Evolutionary conservation across 345 rosid genomes (phyloP).

Genomic region (Microthlaspi erraticum): DNA sequence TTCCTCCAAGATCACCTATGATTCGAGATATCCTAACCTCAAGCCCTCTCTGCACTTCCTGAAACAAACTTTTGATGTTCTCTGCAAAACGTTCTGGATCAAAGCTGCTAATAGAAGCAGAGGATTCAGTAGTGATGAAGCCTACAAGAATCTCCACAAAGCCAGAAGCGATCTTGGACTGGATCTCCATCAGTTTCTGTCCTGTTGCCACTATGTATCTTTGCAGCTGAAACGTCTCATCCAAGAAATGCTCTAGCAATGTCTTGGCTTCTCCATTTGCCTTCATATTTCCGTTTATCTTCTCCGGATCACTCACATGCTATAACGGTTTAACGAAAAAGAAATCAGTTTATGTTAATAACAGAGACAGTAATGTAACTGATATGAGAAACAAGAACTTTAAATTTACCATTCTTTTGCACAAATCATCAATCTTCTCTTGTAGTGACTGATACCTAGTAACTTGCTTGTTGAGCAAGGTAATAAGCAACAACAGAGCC

Average conservation of each 20-base stretch:
- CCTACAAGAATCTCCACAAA: conserved; percentile 53
- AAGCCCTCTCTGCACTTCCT: conserved; percentile 88
- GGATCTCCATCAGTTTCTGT: conserved; percentile 79
- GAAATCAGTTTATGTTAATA: conserved; percentile 24
- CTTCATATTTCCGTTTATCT: conserved; percentile 39
- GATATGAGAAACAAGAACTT: neutral
- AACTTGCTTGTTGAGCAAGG: conserved; percentile 78
- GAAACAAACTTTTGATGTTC: conserved; percentile 61
- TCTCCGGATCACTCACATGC: conserved; percentile 59
- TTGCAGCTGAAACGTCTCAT: conserved; percentile 89
- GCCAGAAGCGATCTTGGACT: conserved; percentile 64
- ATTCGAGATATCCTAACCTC: conserved; percentile 87
- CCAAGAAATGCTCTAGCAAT: conserved; percentile 71
- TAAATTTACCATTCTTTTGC: conserved; percentile 88
- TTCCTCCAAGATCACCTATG: conserved; percentile 88
- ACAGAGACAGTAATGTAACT: conserved; percentile 15
- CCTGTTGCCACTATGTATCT: conserved; percentile 85
- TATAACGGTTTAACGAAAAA: conserved; percentile 34
- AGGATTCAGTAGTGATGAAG: conserved; percentile 51
- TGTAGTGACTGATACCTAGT: conserved; percentile 87
- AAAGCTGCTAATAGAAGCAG: conserved; percentile 44
- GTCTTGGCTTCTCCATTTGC: conserved; percentile 52
- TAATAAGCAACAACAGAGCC: conserved; percentile 54
- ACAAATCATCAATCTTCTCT: conserved; percentile 81
- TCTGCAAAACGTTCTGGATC: conserved; percentile 77